Percentiles rank a stretch among this genome's conserved stretches.
phyloP scores from a whole-genome alignment of 2,329 filamentous ascomycete species.

The Lasiodiplodia sp. region DNA sequence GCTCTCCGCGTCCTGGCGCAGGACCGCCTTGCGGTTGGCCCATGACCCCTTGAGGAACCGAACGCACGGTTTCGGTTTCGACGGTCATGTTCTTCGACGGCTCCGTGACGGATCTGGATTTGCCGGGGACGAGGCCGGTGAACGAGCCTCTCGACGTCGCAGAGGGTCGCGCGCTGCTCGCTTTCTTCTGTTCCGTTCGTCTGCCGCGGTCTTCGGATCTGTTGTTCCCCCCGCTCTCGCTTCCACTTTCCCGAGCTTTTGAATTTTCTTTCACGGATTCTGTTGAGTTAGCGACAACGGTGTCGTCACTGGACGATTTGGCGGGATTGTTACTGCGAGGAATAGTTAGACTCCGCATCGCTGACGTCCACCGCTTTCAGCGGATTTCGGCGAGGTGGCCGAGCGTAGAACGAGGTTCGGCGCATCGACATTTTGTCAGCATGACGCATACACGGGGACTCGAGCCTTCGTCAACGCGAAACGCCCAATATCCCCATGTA shows the following conservation, averaged over 20 bases:
- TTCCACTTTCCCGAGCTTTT: slow-evolving; percentile 64
- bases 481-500: background rate
- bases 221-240: slow-evolving; percentile 69
- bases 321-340: slow-evolving; percentile 21
- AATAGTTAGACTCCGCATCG: slow-evolving; percentile 3
- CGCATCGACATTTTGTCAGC: slow-evolving; percentile 43
- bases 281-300: slow-evolving; percentile 26
- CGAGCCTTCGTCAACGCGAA: background rate
- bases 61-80: slow-evolving; percentile 94
- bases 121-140: slow-evolving; percentile 68
- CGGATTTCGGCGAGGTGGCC: background rate
- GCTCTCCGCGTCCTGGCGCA: slow-evolving; percentile 66
- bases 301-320: slow-evolving; percentile 41
- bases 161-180: slow-evolving; percentile 27
- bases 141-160: slow-evolving; percentile 68
- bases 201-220: slow-evolving; percentile 55
- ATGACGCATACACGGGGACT: slow-evolving; percentile 35
- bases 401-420: background rate
- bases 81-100: slow-evolving; percentile 92
- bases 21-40: slow-evolving; percentile 65
- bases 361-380: background rate
- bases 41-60: slow-evolving; percentile 83
- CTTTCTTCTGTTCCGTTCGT: slow-evolving; percentile 52
- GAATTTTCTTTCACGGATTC: slow-evolving; percentile 49
- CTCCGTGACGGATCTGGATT: slow-evolving; percentile 72